A percentile compares a stretch with the other conserved stretches of the same genome.
Evolutionary conservation across 176 grass and related monocot genomes (phyloP).

Genomic region (Triticum timopheevii): DNA sequence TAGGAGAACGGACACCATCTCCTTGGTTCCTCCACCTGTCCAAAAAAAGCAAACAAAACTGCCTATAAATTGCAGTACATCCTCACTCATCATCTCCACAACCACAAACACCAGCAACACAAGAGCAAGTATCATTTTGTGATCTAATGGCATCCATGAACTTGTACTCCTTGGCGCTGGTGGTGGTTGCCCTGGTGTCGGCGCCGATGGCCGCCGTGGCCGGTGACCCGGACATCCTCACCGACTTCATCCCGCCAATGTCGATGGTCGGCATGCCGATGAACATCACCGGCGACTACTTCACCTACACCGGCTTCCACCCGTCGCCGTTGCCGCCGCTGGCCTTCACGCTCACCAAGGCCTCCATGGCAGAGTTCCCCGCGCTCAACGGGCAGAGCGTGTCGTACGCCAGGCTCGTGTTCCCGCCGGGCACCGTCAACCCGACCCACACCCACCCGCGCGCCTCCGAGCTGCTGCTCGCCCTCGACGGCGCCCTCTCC

Average conservation of each 20-base stretch:
- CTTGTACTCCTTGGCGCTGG: background rate
- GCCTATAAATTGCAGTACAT: background rate
- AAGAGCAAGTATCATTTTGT: background rate
- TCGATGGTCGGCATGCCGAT: background rate
- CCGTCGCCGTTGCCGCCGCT: background rate
- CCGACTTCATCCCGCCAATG: background rate
- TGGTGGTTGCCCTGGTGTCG: background rate
- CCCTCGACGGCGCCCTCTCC: constrained; percentile 41
- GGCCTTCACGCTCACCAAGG: constrained; percentile 22
- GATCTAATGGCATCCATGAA: constrained; percentile 7
- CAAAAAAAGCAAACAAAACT: background rate
- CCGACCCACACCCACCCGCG: constrained; percentile 66
- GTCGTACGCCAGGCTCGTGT: constrained; percentile 33
- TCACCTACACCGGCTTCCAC: background rate
- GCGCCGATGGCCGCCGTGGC: background rate
- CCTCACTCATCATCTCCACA: background rate
- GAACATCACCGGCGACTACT: constrained; percentile 14
- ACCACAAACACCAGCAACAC: background rate
- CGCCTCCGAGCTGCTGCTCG: constrained; percentile 49
- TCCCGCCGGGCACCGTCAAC: constrained; percentile 36
- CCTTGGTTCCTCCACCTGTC: background rate
- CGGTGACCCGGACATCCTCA: constrained; percentile 42
- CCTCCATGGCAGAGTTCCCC: constrained; percentile 34
- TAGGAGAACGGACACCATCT: background rate
- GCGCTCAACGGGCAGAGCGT: constrained; percentile 54